phyloP scores from a whole-genome alignment of 2,329 filamentous ascomycete species.

The Delphinella strobiligena region DNA sequence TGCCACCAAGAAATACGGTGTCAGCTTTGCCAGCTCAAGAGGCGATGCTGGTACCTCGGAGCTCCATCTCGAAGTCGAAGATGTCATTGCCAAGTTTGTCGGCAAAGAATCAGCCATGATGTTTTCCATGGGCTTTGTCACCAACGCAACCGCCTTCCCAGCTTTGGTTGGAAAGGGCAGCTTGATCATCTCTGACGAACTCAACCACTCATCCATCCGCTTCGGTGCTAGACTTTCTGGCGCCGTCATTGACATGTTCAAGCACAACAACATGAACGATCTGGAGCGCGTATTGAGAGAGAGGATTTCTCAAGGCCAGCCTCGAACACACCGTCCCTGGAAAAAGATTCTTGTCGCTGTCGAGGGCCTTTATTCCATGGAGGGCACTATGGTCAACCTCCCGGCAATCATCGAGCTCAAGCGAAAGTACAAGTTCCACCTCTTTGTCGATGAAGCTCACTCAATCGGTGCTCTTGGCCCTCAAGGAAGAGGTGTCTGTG shows the following conservation, averaged over 20 bases:
- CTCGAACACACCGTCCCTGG: constrained; percentile 96
- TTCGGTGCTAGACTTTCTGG: constrained; percentile 89
- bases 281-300: constrained; percentile 80
- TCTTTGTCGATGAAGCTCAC: constrained; percentile 95
- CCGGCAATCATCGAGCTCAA: constrained; percentile 78
- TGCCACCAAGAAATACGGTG: constrained; percentile 70
- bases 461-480: constrained; percentile 89
- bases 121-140: constrained; percentile 98
- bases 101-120: constrained; percentile 92
- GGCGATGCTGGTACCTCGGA: constrained; percentile 79
- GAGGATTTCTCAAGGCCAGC: constrained; percentile 90
- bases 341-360: constrained; percentile 97
- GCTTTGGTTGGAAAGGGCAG: constrained; percentile 86
- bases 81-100: constrained; percentile 78
- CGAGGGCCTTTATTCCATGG: constrained; percentile 97
- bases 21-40: constrained; percentile 70
- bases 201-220: constrained; percentile 96
- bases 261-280: constrained; percentile 89
- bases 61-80: constrained; percentile 78
- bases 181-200: constrained; percentile 88
- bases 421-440: constrained; percentile 90
- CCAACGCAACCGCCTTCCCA: constrained; percentile 86
- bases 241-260: constrained; percentile 91
- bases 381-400: constrained; percentile 97
- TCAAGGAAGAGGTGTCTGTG: constrained; percentile 81